phyloP scores from a whole-genome alignment of 805 yeast species.

The Wickerhamiella domercqiae region DNA sequence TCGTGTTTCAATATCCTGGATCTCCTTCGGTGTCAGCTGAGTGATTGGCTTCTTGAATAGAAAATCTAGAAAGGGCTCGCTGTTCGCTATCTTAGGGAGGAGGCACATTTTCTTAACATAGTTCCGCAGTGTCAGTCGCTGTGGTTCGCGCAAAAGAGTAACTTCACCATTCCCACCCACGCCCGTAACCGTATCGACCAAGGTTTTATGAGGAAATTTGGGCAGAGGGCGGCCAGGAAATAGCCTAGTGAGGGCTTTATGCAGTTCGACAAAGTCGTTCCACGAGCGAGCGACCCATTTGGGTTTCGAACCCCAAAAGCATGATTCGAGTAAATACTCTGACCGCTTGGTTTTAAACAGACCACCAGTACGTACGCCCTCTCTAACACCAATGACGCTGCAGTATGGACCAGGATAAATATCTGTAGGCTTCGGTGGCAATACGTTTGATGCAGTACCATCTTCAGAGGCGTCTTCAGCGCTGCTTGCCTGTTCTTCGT shows the following conservation, averaged over 20 bases:
- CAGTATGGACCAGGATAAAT: conserved; percentile 44
- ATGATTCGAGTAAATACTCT: conserved; percentile 21
- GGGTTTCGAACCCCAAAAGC: conserved; percentile 21
- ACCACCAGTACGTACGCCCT: conserved; percentile 18
- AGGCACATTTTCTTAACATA: conserved; percentile 42
- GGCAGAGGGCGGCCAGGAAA: conserved; percentile 61
- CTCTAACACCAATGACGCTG: conserved; percentile 54
- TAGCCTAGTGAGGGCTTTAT: conserved; percentile 30
- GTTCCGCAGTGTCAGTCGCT: conserved; percentile 63
- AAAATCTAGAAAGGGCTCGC: conserved; percentile 39
- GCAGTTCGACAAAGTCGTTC: conserved; percentile 48
- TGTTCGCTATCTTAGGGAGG: conserved; percentile 40
- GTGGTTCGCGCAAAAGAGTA: conserved; percentile 57
- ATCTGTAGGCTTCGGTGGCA: too few relatives aligned
- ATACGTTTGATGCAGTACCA: conserved; percentile 2
- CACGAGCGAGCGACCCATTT: conserved; percentile 48
- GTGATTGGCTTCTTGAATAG: conserved; percentile 29
- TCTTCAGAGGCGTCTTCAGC: background rate
- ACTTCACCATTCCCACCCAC: conserved; percentile 12
- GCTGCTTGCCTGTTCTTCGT: background rate
- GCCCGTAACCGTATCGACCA: conserved; percentile 9
- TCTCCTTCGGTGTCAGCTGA: conserved; percentile 30
- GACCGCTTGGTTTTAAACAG: conserved; percentile 18
- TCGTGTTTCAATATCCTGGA: conserved; percentile 43
- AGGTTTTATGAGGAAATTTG: conserved; percentile 39